These are phyloP conservation scores for Saccharomyces hybrid DNA, from an alignment of 1,139 yeast genomes.

Conservation along the genomic window DNA sequence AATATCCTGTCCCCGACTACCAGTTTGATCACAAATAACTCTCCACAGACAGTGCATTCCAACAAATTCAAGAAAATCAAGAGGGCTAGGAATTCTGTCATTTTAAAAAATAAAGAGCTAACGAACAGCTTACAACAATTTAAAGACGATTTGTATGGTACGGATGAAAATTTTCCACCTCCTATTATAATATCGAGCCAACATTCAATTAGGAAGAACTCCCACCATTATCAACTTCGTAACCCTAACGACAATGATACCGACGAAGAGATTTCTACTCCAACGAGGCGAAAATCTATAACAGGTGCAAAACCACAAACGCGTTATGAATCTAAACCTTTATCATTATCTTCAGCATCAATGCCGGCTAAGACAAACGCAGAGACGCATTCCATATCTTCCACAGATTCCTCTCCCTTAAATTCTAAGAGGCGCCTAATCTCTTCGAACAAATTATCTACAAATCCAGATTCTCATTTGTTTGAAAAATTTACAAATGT, in stretches of 20 bases:
- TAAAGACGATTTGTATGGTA: conserved; percentile 32
- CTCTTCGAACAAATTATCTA: conserved; percentile 31
- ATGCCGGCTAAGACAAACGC: background rate
- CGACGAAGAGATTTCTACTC: conserved; percentile 18
- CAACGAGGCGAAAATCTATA: conserved; percentile 16
- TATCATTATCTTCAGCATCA: background rate
- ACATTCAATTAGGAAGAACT: background rate
- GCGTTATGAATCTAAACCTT: background rate
- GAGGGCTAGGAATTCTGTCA: conserved; percentile 28
- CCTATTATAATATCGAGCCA: conserved; percentile 3
- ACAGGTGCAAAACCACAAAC: conserved; percentile 4
- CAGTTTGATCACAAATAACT: background rate
- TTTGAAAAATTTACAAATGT: conserved; percentile 66
- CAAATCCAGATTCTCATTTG: conserved; percentile 40
- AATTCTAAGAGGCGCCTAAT: conserved; percentile 10
- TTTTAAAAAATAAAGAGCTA: conserved; percentile 27
- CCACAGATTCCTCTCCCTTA: conserved; percentile 5
- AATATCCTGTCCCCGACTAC: conserved; percentile 4
- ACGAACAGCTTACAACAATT: conserved; percentile 31
- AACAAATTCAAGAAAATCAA: conserved; percentile 22
- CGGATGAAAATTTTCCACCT: conserved; percentile 13
- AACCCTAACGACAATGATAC: conserved; percentile 5
- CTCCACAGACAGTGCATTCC: background rate
- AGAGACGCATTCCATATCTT: background rate
- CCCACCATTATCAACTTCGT: background rate